Percentiles rank a stretch among this genome's conserved stretches.
These are phyloP conservation scores for Blumeria hordei DNA, from an alignment of 2,329 filamentous ascomycete genomes.

Conservation along the genomic window DNA sequence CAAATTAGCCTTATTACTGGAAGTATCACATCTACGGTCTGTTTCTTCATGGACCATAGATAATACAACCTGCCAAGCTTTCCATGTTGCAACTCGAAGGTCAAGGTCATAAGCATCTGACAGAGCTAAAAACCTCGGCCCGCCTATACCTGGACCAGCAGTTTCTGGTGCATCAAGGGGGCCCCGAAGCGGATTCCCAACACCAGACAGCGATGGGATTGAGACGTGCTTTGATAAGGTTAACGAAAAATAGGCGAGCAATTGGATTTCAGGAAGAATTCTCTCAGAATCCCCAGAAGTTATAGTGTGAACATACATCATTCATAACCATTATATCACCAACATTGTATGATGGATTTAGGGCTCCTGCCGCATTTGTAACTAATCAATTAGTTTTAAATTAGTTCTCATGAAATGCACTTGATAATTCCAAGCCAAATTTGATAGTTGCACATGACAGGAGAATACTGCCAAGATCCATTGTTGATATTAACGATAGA, in stretches of 20 bases:
- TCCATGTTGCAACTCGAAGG: conserved; percentile 5
- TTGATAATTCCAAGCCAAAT: background rate
- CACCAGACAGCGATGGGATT: conserved; percentile 5
- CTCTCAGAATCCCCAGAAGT: background rate
- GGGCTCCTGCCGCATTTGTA: conserved; percentile 41
- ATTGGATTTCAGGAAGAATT: background rate
- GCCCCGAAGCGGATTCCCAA: conserved; percentile 5
- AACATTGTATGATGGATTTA: conserved; percentile 37
- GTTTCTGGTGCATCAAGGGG: background rate
- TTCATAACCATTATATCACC: conserved; percentile 42
- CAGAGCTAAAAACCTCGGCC: conserved; percentile 6
- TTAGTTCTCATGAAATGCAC: background rate
- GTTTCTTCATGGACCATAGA: background rate
- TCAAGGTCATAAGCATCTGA: conserved; percentile 8
- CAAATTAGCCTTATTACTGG: conserved; percentile 1
- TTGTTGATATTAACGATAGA: too few species aligned
- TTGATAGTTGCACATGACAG: too few species aligned
- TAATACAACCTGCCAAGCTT: conserved; percentile 4
- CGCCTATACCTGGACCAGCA: background rate
- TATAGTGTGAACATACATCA: conserved; percentile 22
- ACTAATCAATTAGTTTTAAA: conserved; percentile 18
- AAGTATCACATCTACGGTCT: background rate
- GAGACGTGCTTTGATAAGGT: conserved; percentile 6
- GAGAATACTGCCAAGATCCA: too few species aligned
- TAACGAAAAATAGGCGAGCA: background rate